phyloP scores from a whole-genome alignment of 768 basidiomycete genomes.

The Kondoa malvinella region DNA sequence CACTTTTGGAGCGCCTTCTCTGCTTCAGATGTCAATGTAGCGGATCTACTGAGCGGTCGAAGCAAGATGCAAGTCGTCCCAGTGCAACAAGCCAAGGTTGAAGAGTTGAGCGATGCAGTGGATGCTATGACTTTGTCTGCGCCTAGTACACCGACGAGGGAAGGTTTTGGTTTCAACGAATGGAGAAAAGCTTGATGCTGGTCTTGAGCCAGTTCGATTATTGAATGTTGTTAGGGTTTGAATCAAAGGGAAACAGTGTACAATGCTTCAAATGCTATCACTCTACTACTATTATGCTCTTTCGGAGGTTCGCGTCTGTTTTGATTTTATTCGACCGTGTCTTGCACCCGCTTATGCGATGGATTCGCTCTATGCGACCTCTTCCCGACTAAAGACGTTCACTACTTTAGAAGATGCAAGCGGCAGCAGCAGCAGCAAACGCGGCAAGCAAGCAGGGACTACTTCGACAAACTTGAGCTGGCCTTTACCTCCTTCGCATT shows the following conservation, averaged over 20 bases:
- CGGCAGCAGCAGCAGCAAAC: too few relatives aligned
- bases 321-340: too few relatives aligned
- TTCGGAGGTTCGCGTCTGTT: too few relatives aligned
- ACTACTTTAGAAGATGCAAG: too few relatives aligned
- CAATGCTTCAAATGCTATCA: too few relatives aligned
- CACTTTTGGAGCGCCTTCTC: not conserved
- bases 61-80: slow-evolving; percentile 6
- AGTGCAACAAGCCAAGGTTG: not conserved
- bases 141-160: not conserved
- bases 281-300: too few relatives aligned
- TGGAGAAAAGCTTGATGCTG: not conserved
- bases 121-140: not conserved
- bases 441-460: not conserved
- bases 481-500: slow-evolving; percentile 52
- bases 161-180: not conserved
- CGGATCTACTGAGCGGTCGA: not conserved
- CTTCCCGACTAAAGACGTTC: too few relatives aligned
- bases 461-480: slow-evolving; percentile 33
- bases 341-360: too few relatives aligned
- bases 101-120: not conserved
- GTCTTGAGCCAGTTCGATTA: too few relatives aligned
- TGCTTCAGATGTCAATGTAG: not conserved
- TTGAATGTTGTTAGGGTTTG: too few relatives aligned
- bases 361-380: too few relatives aligned
- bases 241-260: too few relatives aligned